Conservation (phyloP, 73 alveolate genomes). For the Tetrahymena thermophila region DNA sequence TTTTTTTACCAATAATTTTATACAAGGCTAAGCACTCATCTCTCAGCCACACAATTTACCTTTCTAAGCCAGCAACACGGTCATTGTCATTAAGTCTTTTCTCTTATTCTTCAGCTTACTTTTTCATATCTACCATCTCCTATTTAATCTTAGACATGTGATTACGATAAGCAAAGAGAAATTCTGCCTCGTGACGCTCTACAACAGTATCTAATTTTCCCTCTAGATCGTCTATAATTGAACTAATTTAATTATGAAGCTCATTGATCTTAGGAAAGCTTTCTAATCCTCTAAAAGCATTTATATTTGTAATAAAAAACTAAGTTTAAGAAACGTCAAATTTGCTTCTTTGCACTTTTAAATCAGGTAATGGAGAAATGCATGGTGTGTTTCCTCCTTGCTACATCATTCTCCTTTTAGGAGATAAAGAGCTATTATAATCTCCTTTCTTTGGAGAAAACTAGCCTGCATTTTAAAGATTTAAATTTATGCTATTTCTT, state of each 20-base stretch:
- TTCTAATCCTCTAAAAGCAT: not conserved
- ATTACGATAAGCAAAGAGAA: slow-evolving; percentile 2
- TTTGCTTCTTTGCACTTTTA: not conserved
- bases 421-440: not conserved
- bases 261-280: not conserved
- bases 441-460: not conserved
- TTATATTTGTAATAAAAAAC: not conserved
- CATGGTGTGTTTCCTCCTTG: not conserved
- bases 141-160: slow-evolving; percentile 26
- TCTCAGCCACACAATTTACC: slow-evolving; percentile 11
- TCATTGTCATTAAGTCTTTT: not conserved
- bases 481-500: not conserved
- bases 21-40: not conserved
- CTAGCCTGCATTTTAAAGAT: not conserved
- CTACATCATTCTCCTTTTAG: not conserved
- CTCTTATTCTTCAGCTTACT: slow-evolving; percentile 2
- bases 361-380: not conserved
- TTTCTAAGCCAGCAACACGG: not conserved
- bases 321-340: not conserved
- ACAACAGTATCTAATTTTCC: not conserved
- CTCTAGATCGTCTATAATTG: not conserved
- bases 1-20: slow-evolving; percentile 7
- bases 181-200: slow-evolving; percentile 17
- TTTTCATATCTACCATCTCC: slow-evolving; percentile 18
- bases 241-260: not conserved